Percentiles rank a stretch among this genome's conserved stretches.
Conservation (phyloP, 208 protist species). For the Trypanosoma scelopori region DNA sequence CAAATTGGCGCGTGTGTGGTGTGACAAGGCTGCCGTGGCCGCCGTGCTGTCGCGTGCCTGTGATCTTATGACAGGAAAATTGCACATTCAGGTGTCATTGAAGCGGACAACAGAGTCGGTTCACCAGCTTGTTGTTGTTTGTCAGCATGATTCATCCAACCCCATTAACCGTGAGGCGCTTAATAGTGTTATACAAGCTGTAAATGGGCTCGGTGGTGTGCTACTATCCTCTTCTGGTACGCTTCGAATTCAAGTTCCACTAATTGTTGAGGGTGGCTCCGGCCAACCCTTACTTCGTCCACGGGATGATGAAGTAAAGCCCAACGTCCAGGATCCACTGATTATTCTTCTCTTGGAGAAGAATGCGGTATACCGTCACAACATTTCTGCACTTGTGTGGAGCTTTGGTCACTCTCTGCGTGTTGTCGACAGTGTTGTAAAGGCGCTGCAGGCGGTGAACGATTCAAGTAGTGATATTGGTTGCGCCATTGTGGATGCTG, state of each 20-base stretch:
- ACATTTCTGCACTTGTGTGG: conserved; percentile 57
- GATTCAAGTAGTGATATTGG: conserved; percentile 53
- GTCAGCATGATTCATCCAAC: conserved; percentile 39
- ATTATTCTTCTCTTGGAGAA: conserved; percentile 65
- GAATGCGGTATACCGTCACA: conserved; percentile 65
- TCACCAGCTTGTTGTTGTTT: conserved; percentile 54
- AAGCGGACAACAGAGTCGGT: conserved; percentile 56
- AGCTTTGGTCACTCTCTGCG: conserved; percentile 59
- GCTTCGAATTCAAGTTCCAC: conserved; percentile 43
- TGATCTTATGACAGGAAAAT: conserved; percentile 51
- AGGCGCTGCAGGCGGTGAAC: conserved; percentile 59
- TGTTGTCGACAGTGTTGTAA: conserved; percentile 53
- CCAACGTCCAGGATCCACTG: conserved; percentile 45
- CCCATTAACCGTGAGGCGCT: conserved; percentile 34
- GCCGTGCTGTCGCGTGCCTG: conserved; percentile 39
- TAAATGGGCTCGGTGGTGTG: conserved; percentile 55
- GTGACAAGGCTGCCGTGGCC: conserved; percentile 43
- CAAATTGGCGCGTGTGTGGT: conserved; percentile 49
- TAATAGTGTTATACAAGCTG: conserved; percentile 31
- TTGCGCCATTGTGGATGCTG: conserved; percentile 61
- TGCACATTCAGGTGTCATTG: conserved; percentile 56
- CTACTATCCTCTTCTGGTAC: conserved; percentile 43
- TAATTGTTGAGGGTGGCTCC: conserved; percentile 51
- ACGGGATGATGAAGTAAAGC: conserved; percentile 26
- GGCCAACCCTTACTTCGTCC: conserved; percentile 34